A percentile compares a stretch with the other conserved stretches of the same genome.
phyloP scores from a whole-genome alignment of 2,329 filamentous ascomycete species.

The Akanthomyces dipterigenus region DNA sequence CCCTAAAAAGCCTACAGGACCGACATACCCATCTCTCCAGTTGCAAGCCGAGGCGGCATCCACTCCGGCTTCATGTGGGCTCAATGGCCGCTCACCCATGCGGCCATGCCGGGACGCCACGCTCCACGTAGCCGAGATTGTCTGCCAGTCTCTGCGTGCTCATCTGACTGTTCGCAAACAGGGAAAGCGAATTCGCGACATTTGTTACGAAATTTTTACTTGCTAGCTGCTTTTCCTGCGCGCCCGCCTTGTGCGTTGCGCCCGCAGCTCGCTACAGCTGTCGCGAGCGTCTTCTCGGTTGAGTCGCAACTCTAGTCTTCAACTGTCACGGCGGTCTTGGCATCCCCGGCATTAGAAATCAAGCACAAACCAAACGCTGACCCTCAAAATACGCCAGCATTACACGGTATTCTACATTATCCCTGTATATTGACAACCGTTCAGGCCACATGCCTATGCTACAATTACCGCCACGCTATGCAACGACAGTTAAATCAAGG shows the following conservation, averaged over 20 bases:
- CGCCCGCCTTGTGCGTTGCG: background rate
- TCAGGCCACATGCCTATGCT: background rate
- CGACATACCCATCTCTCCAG: background rate
- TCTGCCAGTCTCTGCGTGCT: background rate
- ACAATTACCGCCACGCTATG: background rate
- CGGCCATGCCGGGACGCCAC: background rate
- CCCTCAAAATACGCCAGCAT: background rate
- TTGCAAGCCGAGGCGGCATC: background rate
- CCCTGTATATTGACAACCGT: background rate
- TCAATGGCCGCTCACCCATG: background rate
- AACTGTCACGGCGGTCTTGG: too few relatives aligned
- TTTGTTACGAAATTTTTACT: background rate
- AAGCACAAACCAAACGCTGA: background rate
- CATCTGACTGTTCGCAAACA: background rate
- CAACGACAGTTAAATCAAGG: background rate
- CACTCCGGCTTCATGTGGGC: slow-evolving; percentile 1
- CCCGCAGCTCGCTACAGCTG: background rate
- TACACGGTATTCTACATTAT: too few relatives aligned
- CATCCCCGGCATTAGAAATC: background rate
- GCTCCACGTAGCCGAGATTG: background rate
- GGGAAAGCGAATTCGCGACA: background rate
- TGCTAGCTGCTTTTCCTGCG: background rate
- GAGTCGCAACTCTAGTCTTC: background rate
- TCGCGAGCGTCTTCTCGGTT: background rate
- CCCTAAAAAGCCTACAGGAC: background rate